A percentile compares a stretch with the other conserved stretches of the same genome.
phyloP scores from a whole-genome alignment of 192 early-diverging fungal genomes.

The Phycomyces nitens region DNA sequence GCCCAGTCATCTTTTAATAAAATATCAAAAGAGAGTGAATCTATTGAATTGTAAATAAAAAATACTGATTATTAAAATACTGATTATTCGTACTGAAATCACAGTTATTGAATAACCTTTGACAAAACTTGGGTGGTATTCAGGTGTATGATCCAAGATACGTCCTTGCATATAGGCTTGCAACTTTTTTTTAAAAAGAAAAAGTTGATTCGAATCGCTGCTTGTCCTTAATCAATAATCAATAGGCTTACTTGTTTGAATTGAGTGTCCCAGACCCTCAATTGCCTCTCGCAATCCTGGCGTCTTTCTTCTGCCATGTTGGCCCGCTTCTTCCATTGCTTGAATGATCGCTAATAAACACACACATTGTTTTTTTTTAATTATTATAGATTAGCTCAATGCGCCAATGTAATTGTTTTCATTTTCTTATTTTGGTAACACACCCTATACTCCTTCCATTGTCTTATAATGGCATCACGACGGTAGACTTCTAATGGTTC shows the following conservation, averaged over 20 bases:
- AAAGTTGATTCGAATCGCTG: background rate
- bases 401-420: background rate
- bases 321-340: background rate
- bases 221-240: background rate
- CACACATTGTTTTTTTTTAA: too few species aligned
- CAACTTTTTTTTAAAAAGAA: slow-evolving; percentile 1
- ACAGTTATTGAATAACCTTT: background rate
- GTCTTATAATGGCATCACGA: slow-evolving; percentile 11
- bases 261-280: background rate
- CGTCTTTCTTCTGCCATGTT: background rate
- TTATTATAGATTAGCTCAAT: background rate
- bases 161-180: slow-evolving; percentile 8
- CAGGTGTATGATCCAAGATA: background rate
- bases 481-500: slow-evolving; percentile 11
- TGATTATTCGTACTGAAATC: background rate
- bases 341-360: slow-evolving; percentile 4
- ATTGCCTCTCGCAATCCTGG: background rate
- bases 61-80: background rate
- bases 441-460: slow-evolving; percentile 17
- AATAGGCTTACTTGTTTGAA: slow-evolving; percentile 7
- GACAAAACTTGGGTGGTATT: too few species aligned
- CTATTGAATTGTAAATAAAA: background rate
- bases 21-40: background rate
- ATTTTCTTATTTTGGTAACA: background rate
- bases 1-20: slow-evolving; percentile 9